Conservation (phyloP, 2,329 filamentous ascomycete species). For the Pestalotiopsis sp. region DNA sequence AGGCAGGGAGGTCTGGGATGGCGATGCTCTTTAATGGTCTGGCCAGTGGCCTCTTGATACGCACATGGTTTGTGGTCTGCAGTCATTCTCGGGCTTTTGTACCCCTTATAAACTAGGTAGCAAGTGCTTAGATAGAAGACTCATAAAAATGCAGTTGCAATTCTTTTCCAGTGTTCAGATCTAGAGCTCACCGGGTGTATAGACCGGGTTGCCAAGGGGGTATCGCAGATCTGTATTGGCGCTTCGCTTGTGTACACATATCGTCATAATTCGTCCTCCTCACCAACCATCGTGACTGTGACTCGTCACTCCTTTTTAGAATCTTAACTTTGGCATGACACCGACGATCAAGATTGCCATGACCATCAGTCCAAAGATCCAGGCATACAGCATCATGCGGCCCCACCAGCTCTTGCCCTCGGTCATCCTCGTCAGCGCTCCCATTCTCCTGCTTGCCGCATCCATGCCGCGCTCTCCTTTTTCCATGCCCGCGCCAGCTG, state of each 20-base stretch:
- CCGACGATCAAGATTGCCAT: slow-evolving; percentile 79
- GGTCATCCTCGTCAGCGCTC: slow-evolving; percentile 74
- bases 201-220: neutral
- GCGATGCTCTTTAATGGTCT: neutral
- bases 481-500: slow-evolving; percentile 75
- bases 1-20: neutral
- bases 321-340: slow-evolving; percentile 83
- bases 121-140: neutral
- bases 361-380: slow-evolving; percentile 84
- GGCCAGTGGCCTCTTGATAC: neutral
- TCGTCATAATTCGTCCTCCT: slow-evolving; percentile 7
- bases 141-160: neutral
- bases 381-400: slow-evolving; percentile 79
- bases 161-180: neutral
- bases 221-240: neutral
- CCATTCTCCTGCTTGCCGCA: slow-evolving; percentile 76
- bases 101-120: neutral
- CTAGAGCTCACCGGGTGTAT: neutral
- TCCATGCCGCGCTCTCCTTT: slow-evolving; percentile 77
- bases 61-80: neutral
- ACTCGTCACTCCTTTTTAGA: slow-evolving; percentile 48
- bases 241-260: slow-evolving; percentile 7
- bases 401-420: slow-evolving; percentile 90
- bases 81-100: neutral
- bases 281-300: neutral